These are phyloP conservation scores for Metschnikowia anglica DNA, from an alignment of 805 yeast species.

Conservation along the genomic window DNA sequence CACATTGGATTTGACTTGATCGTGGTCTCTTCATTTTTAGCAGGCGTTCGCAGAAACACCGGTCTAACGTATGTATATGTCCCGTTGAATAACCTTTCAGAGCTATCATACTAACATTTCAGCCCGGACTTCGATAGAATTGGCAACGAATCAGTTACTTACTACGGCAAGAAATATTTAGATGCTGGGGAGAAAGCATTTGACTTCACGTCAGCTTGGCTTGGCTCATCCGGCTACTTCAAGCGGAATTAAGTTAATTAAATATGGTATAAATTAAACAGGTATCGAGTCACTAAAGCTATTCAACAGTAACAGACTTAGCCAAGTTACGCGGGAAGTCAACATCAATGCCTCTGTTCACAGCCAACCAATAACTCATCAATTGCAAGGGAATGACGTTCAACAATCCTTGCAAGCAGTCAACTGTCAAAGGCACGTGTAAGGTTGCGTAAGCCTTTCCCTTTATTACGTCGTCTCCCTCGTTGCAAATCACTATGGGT, in stretches of 20 bases:
- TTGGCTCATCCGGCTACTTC: conserved; percentile 74
- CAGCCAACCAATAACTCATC: conserved; percentile 96
- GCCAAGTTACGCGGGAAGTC: conserved; percentile 99
- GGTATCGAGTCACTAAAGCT: conserved; percentile 16
- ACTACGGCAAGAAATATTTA: conserved; percentile 64
- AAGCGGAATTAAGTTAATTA: conserved; percentile 45
- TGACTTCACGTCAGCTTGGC: conserved; percentile 67
- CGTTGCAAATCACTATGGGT: conserved; percentile 89
- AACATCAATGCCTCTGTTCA: conserved; percentile 90
- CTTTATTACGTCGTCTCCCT: conserved; percentile 65
- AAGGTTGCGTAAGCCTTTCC: conserved; percentile 65
- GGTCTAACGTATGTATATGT: conserved; percentile 48
- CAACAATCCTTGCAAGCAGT: conserved; percentile 94
- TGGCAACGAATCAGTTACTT: conserved; percentile 44
- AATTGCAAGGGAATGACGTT: conserved; percentile 93
- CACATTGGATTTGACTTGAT: conserved; percentile 62
- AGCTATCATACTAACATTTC: conserved; percentile 9
- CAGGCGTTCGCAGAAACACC: conserved; percentile 63
- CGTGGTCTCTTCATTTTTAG: conserved; percentile 51
- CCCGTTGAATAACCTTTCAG: not conserved
- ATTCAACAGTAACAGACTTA: conserved; percentile 96
- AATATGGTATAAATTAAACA: conserved; percentile 10
- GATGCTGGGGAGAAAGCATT: conserved; percentile 82
- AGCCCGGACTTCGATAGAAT: conserved; percentile 50
- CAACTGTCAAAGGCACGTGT: conserved; percentile 94